Base-by-base conservation (phyloP, 169 alveolate genomes). In the Pseudocohnilembus persalinus region DNA sequence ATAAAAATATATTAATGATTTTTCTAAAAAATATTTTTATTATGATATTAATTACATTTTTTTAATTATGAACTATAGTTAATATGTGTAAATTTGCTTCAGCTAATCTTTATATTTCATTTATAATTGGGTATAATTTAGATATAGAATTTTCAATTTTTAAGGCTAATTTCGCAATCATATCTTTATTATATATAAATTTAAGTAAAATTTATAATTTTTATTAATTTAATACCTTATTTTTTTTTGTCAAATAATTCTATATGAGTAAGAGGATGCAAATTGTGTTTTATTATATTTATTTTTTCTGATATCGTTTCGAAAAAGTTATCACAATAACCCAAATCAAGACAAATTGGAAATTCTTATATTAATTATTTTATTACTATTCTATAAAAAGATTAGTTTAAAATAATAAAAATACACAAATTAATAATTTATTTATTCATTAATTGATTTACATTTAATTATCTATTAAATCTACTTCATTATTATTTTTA, bases 191-290 rank as follows among this genome's bases (percentile, higher is more conserved):
- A 35, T 79, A 31, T 34, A 29, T 49, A 64, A 79, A 25, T 11
- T 63, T 16, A 6, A 49, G 28, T 11, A 35, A 27, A 1, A 33
- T 25, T 26, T 30, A 28, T 27, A 25, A 29, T 29, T n/a, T 33
- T 29, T 0, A 64, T 26, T 26, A 77, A 20, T 25, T 29, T 29
- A 77, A 77, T 79, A 79, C 84, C 49, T 79, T 79, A 29, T 49
- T 34, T 35, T 29, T 27, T 25, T 63, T 79, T 79, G 11, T 79
- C 84, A 0, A 49, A 1, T 29, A 64, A 31, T 63, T 63, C 72
- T 1, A 79, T 34, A 72, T 79, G 84, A 29, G 84, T 79, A 26
- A 79, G 29, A 29, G 84, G 84, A 63, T 79, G 84, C 26, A 79
- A 79, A 79, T 79, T 35, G 34, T 29, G 63, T 79, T 31, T 79